Conservation (phyloP, 176 grass and related monocot species). For the Pontederia paniculata region DNA sequence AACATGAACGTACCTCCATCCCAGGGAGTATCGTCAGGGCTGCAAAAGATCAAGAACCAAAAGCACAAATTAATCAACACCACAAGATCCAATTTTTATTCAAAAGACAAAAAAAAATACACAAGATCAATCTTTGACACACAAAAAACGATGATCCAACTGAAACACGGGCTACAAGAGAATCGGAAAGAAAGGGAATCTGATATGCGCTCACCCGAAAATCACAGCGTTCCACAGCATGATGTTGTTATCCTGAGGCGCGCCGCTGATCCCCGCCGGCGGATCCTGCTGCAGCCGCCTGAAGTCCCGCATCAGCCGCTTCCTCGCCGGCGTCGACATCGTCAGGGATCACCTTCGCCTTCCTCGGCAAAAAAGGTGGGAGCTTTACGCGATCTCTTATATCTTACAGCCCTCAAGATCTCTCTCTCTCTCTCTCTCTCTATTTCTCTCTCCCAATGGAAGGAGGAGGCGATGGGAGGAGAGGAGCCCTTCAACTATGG, state of each 20-base stretch:
- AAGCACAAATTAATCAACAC: background rate
- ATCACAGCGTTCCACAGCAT: conserved; percentile 99
- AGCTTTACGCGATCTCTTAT: too few relatives aligned
- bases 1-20: conserved; percentile 62
- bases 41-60: conserved; percentile 30
- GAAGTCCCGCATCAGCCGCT: conserved; percentile 98
- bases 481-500: too few relatives aligned
- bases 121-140: conserved; percentile 8
- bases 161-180: background rate
- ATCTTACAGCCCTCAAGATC: too few relatives aligned
- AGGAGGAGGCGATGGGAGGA: too few relatives aligned
- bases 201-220: conserved; percentile 43
- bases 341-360: background rate
- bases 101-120: background rate
- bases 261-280: conserved; percentile 85
- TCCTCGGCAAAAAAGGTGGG: too few relatives aligned
- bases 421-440: too few relatives aligned
- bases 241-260: conserved; percentile 94
- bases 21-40: conserved; percentile 95
- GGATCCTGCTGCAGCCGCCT: conserved; percentile 97
- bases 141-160: conserved; percentile 21
- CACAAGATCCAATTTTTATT: background rate
- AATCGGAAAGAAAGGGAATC: background rate
- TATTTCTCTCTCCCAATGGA: too few relatives aligned
- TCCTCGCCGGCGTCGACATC: conserved; percentile 98